Conservation (phyloP, 306 rosid species). For the Vicia faba region DNA sequence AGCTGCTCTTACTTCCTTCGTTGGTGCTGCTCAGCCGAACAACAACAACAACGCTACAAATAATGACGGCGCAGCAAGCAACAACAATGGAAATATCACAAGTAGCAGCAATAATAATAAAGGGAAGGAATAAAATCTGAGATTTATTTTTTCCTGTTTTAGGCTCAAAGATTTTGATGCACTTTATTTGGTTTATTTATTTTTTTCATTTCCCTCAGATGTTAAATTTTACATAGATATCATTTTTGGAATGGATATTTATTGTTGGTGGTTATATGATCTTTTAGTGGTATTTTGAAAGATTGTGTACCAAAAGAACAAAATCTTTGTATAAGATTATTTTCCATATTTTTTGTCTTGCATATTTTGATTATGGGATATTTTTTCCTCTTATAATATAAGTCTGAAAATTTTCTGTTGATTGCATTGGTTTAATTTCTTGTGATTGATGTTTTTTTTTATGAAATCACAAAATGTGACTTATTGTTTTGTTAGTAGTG, state of each 20-base stretch:
- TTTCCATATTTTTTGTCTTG: background rate
- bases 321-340: background rate
- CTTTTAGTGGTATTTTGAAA: slow-evolving; percentile 31
- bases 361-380: background rate
- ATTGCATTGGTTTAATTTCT: too few relatives aligned
- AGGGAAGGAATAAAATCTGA: slow-evolving; percentile 45
- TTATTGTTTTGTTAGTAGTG: too few relatives aligned
- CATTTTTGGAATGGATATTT: slow-evolving; percentile 23
- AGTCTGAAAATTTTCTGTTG: too few relatives aligned
- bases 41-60: slow-evolving; percentile 11
- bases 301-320: background rate
- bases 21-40: slow-evolving; percentile 51
- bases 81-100: slow-evolving; percentile 29
- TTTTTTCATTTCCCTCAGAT: background rate
- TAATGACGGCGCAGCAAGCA: background rate
- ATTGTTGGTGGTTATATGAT: slow-evolving; percentile 36
- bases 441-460: too few relatives aligned
- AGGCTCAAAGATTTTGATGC: slow-evolving; percentile 29
- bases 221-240: slow-evolving; percentile 15
- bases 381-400: background rate
- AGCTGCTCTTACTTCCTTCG: slow-evolving; percentile 64
- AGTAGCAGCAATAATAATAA: slow-evolving; percentile 4
- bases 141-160: slow-evolving; percentile 6
- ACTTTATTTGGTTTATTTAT: background rate
- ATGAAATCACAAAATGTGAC: too few relatives aligned